Base-by-base conservation (phyloP, 2,329 filamentous ascomycete species). In the Penicillium oxalicum region DNA sequence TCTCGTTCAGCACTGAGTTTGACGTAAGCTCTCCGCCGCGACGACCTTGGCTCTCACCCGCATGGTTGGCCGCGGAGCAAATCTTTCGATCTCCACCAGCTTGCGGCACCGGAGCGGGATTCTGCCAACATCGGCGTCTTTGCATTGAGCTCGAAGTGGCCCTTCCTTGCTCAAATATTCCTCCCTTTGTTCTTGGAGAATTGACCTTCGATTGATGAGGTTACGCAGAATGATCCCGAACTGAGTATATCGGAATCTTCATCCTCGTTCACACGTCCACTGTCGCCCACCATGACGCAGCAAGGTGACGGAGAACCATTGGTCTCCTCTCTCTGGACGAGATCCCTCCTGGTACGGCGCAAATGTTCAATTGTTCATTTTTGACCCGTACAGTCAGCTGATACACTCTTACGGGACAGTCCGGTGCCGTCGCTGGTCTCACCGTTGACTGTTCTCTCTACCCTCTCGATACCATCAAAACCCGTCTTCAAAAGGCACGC, bases 391-490 rank as follows among this genome's bases (percentile, higher is more conserved):
- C 18, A 18, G 18, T 18, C 18, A 37, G 28, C 47, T 54, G 48
- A 49, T 51, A 52, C 18, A 32, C 9, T 32, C 24, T 38, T n/a
- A 13, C 24, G 24, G n/a, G 45, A 32, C 61, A 86, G 77, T 89
- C 93, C 59, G 93, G 93, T 69, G 93, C 84, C 64, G 76, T 96
- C 58, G 93, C 93, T 58, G 93, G 93, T 66, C 93, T 93, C 41
- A 95, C 91, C 11, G 93, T 97, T 70, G 93, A 98, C 80, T 84
- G 95, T 63, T 90, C 90, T 48, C 88, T 98, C 66, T 98, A 88
- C 76, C 93, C 93, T 0, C 89, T 98, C 77, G 94, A 98, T 79
- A 98, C 93, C 0, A 84, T 98, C 66, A 98, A 98, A 75, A 98
- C 94, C 38, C 90, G 93, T 12, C 88, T 98, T 5, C 93, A 98